Conservation (phyloP, 108 stramenopile genomes). For the Craspedostauros australis region DNA sequence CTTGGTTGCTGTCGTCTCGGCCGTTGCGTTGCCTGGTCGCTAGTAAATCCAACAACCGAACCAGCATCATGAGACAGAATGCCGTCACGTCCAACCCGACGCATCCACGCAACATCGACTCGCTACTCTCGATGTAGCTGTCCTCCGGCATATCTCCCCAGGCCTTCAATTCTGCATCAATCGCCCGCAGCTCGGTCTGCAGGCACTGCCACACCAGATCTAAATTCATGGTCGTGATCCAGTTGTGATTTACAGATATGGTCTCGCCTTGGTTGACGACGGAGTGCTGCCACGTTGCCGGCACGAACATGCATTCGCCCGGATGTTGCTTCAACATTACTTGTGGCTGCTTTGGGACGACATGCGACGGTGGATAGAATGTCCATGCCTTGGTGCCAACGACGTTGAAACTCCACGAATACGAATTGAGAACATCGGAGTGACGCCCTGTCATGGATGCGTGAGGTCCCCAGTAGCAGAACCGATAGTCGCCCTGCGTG, state of each 20-base stretch:
- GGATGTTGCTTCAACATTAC: constrained; percentile 46
- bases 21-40: background rate
- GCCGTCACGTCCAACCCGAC: constrained; percentile 61
- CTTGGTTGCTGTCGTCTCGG: no score
- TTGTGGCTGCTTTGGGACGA: background rate
- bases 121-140: constrained; percentile 28
- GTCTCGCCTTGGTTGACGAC: constrained; percentile 76
- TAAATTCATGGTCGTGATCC: constrained; percentile 62
- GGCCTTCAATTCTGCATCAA: constrained; percentile 46
- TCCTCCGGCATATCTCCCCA: constrained; percentile 23
- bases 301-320: constrained; percentile 81
- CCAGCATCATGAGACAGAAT: constrained; percentile 35
- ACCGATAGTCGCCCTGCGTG: constrained; percentile 68
- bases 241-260: constrained; percentile 85
- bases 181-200: constrained; percentile 38
- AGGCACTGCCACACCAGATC: constrained; percentile 50
- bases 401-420: constrained; percentile 86
- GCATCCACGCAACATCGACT: constrained; percentile 79
- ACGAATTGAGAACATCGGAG: constrained; percentile 81
- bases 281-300: constrained; percentile 72
- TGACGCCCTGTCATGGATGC: constrained; percentile 60
- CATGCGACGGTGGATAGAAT: constrained; percentile 31
- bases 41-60: constrained; percentile 17
- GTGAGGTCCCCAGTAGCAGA: constrained; percentile 81
- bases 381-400: constrained; percentile 77